Conservation (phyloP, 2,329 filamentous ascomycete genomes). For the Drechslerella dactyloides region DNA sequence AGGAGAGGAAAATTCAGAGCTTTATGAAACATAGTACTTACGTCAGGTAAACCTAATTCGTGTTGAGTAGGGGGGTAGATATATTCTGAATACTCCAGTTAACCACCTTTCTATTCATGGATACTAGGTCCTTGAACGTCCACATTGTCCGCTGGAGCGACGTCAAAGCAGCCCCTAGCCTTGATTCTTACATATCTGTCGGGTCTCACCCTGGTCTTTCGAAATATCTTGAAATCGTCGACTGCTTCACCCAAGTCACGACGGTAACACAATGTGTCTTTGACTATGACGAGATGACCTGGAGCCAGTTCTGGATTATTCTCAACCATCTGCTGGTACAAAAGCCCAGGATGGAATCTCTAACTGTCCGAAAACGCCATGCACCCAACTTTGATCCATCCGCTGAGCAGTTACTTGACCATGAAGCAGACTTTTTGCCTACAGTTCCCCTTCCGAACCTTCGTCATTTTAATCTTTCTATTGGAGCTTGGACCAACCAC, state of each 20-base stretch:
- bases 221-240: background rate
- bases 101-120: background rate
- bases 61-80: too few species aligned
- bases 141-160: slow-evolving; percentile 16
- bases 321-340: background rate
- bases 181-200: background rate
- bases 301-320: background rate
- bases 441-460: too few species aligned
- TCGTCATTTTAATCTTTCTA: too few species aligned
- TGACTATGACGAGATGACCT: background rate
- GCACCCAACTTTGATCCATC: too few species aligned
- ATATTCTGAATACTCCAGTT: too few species aligned
- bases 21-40: slow-evolving; percentile 34
- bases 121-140: slow-evolving; percentile 14
- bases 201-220: background rate
- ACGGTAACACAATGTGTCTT: background rate
- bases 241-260: background rate
- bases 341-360: background rate
- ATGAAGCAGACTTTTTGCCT: too few species aligned
- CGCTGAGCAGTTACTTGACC: too few species aligned
- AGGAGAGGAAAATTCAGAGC: slow-evolving; percentile 21
- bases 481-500: too few species aligned
- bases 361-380: background rate
- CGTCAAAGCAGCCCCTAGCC: background rate
- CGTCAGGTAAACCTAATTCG: slow-evolving; percentile 31